Evolutionary conservation across 2,329 filamentous ascomycete species (phyloP).

Genomic region (Exserohilum turcica): DNA sequence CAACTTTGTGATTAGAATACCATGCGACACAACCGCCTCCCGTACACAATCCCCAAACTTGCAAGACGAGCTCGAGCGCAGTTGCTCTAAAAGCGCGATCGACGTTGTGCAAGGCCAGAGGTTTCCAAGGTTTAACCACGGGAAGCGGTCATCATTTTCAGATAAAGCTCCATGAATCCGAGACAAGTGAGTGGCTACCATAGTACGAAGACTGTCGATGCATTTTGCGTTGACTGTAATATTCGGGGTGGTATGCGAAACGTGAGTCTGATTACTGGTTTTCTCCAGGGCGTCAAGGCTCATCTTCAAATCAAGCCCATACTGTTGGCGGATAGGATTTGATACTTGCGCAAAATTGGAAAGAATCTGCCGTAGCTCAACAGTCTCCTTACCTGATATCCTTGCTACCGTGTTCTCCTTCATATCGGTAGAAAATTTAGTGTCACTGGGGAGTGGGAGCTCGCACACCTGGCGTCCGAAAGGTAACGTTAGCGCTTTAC

Average conservation of each 20-base stretch:
- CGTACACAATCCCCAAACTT: slow-evolving; percentile 45
- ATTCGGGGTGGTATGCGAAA: slow-evolving; percentile 11
- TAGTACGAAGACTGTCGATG: slow-evolving; percentile 16
- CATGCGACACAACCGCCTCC: slow-evolving; percentile 51
- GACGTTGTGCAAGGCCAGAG: slow-evolving; percentile 55
- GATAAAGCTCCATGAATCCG: slow-evolving; percentile 10
- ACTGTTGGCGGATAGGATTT: slow-evolving; percentile 45
- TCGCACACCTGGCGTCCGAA: background rate
- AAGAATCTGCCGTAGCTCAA: slow-evolving; percentile 43
- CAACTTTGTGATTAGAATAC: slow-evolving; percentile 49
- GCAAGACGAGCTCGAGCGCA: slow-evolving; percentile 44
- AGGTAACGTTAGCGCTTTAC: slow-evolving; percentile 8
- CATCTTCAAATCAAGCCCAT: slow-evolving; percentile 41
- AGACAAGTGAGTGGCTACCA: slow-evolving; percentile 18
- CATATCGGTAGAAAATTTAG: background rate
- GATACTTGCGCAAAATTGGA: slow-evolving; percentile 30
- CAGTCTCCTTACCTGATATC: slow-evolving; percentile 7
- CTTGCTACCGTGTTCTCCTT: slow-evolving; percentile 2
- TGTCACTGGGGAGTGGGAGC: background rate
- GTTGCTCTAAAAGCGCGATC: slow-evolving; percentile 52
- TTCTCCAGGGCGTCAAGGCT: slow-evolving; percentile 40
- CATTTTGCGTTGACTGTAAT: slow-evolving; percentile 1
- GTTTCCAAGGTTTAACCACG: slow-evolving; percentile 49
- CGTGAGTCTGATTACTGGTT: slow-evolving; percentile 12
- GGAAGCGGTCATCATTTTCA: slow-evolving; percentile 28